Conservation (phyloP, 2,329 filamentous ascomycete genomes). For the Penicillium sp. region DNA sequence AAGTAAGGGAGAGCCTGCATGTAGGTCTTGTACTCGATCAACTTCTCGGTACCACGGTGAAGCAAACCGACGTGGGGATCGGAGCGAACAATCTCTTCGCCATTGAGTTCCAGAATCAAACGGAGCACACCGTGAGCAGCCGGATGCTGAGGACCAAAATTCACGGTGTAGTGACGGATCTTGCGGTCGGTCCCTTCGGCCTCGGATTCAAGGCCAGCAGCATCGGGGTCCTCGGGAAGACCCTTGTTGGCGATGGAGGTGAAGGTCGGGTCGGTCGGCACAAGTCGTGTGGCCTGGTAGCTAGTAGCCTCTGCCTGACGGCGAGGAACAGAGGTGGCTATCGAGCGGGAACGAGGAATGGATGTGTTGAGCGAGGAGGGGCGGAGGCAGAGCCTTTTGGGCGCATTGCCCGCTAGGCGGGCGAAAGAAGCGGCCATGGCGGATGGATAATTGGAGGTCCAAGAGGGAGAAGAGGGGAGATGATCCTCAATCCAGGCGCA, state of each 20-base stretch:
- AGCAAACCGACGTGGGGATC: conserved; percentile 96
- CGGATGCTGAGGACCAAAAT: conserved; percentile 98
- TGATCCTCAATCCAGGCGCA: conserved; percentile 41
- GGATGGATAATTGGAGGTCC: conserved; percentile 20
- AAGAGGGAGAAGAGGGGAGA: conserved; percentile 24
- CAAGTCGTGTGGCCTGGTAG: conserved; percentile 55
- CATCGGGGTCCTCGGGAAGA: conserved; percentile 41
- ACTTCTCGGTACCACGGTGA: conserved; percentile 96
- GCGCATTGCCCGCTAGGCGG: conserved; percentile 59
- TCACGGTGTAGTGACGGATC: conserved; percentile 98
- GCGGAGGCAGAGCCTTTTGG: conserved; percentile 59
- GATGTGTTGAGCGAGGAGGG: conserved; percentile 48
- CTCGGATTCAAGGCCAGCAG: conserved; percentile 50
- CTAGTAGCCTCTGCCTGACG: conserved; percentile 52
- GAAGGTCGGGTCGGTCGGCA: conserved; percentile 60
- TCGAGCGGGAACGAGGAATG: conserved; percentile 52
- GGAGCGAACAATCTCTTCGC: conserved; percentile 93
- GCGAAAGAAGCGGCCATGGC: conserved; percentile 62
- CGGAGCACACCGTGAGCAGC: conserved; percentile 97
- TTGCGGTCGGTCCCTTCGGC: conserved; percentile 62
- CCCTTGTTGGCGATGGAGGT: conserved; percentile 45
- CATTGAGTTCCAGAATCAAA: conserved; percentile 94
- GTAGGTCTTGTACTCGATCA: conserved; percentile 99
- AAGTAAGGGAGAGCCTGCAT: conserved; percentile 98
- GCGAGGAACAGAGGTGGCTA: conserved; percentile 57